Evolutionary conservation across 257 asterid genomes (phyloP), one percentile per base, ranked within the genome.

Genomic region (Dorcoceras hygrometricum): DNA sequence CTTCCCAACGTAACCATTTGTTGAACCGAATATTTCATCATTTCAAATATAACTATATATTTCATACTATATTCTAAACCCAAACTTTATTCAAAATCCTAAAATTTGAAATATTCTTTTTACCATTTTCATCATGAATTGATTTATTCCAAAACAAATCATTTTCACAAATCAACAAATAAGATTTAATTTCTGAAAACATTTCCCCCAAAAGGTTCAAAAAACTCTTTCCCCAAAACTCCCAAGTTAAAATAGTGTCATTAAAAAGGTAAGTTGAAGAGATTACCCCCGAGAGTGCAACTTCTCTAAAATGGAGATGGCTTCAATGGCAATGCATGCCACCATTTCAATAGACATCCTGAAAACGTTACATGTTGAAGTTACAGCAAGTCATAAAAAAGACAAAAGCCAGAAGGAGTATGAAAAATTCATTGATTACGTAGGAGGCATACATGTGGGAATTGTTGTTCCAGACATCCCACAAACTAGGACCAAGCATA

Each of bases 401-500:
- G 25, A 66, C 36, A 23, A 31, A 29, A 39, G 39, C 28, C 34
- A 23, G 22, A 12, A 50, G 61, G 26, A 27, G 31, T 12, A 16
- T 20, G 53, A 56, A 31, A n/a, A n/a, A n/a, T n/a, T 55, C 12
- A 31, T 46, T 5, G 16, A 0, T 24, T 26, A 53, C n/a, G 24
- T 7, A 19, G 48, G 9, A 62, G 68, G 31, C 64, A 57, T 39
- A 72, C 76, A 71, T 5, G 3, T 72, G 76, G 46, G 72, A 34
- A 32, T 66, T 72, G 48, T 72, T 72, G 66, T 72, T 72, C 76
- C 76, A 72, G 36, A 72, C 72, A 66, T 72, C 76, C 76, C 76
- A 72, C 16, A 72, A 66, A 50, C 76, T 72, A 65, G 76, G 76
- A 28, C 76, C 76, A 59, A 72, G 76, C 36, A 72, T 66, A 66